Evolutionary conservation across 2,329 filamentous ascomycete species (phyloP), one percentile per base, ranked within the genome.

Genomic region (Alternaria dauci): DNA sequence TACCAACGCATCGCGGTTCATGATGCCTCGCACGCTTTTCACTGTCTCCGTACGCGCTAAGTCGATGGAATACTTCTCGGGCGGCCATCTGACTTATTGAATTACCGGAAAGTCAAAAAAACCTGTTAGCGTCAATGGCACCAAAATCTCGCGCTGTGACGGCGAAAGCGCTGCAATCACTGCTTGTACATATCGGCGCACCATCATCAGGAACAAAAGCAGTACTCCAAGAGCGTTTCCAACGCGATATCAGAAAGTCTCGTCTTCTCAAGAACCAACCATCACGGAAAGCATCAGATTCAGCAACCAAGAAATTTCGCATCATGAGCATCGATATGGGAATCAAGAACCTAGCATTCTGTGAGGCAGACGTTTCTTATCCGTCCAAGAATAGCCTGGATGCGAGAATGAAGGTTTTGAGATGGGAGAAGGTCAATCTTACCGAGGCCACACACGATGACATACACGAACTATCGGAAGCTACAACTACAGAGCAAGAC

Each of bases 281-380:
- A 55, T 48, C 47, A 48, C 52, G 56, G 50, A 8, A 58, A 25
- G 25, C 5, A 5, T 48, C 18, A 30, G 47, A 54, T 6, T 42
- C 53, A 11, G 41, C 41, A 23, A 50, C 32, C 12, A 55, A 44
- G 9, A 59, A 62, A 28, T 39, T 69, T 1, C 60, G 88, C 43
- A 83, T 95, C 25, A 77, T 95, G 34, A 94, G 91, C 73, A 90
- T 96, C 63, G 92, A 96, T 76, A 90, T 95, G 87, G 92, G 92
- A 4, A 91, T 96, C 66, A 88, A 87, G 43, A 96, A 96, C 74
- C 81, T 96, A 4, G 92, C 91, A 1, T 92, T 88, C 74, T 91
- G 90, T 65, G 83, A 92, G 62, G 76, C 91, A 32, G 71, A 79
- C 18, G 71, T 85, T 1, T 48, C 66, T 8, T 53, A 54, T 30